Conservation (phyloP, 768 basidiomycete genomes). For the Suillus paluster region DNA sequence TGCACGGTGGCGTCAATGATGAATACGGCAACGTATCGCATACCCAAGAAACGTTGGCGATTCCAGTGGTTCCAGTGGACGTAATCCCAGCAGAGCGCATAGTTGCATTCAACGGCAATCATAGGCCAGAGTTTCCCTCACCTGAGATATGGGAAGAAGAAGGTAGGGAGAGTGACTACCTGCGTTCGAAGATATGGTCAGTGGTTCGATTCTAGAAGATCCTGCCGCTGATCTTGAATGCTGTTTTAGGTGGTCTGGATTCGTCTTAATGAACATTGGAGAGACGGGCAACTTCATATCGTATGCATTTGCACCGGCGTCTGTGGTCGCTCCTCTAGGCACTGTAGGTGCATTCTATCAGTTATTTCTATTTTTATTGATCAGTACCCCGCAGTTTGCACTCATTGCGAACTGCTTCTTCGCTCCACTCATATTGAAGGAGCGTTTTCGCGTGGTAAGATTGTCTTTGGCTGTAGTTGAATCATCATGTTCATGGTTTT, state of each 20-base stretch:
- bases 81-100: conserved; percentile 43
- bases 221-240: neutral
- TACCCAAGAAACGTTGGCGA: conserved; percentile 4
- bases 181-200: conserved; percentile 85
- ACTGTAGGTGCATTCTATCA: conserved; percentile 60
- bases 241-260: conserved; percentile 80
- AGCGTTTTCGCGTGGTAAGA: conserved; percentile 78
- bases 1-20: conserved; percentile 16
- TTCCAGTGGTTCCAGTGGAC: conserved; percentile 52
- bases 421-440: conserved; percentile 82
- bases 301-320: conserved; percentile 89
- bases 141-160: conserved; percentile 30
- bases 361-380: neutral
- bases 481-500: conserved; percentile 18
- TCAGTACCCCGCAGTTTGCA: conserved; percentile 61
- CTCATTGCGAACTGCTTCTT: conserved; percentile 96
- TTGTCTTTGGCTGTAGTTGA: conserved; percentile 14
- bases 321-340: conserved; percentile 94
- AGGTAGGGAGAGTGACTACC: conserved; percentile 71
- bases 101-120: conserved; percentile 23
- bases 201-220: conserved; percentile 22
- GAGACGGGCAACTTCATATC: conserved; percentile 91
- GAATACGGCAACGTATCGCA: conserved; percentile 4
- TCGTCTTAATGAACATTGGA: conserved; percentile 87
- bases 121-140: conserved; percentile 17